Evolutionary conservation across 73 alveolate species (phyloP).

Genomic region (Paramecium pentaurelia): DNA sequence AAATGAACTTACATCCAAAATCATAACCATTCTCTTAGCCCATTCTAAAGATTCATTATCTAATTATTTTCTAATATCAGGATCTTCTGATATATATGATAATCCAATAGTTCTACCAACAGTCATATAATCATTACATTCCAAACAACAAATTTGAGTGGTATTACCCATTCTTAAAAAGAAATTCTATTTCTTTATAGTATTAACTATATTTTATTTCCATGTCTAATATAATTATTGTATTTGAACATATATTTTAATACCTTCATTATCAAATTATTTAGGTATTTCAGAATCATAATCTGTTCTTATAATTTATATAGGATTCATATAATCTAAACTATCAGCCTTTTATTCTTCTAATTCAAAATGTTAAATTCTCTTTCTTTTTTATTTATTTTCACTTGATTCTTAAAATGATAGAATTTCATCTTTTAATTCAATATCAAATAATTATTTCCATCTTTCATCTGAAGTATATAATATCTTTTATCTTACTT

Average conservation of each 20-base stretch:
- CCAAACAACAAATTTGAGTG: background rate
- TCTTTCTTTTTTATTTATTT: background rate
- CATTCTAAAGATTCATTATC: background rate
- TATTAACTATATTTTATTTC: background rate
- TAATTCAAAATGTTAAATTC: background rate
- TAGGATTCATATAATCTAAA: constrained; percentile 24
- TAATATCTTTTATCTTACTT: background rate
- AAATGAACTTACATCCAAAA: background rate
- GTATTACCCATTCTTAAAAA: constrained; percentile 19
- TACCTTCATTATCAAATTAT: constrained; percentile 36
- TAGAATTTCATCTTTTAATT: background rate
- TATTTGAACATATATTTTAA: background rate
- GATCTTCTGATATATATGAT: background rate
- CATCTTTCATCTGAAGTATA: background rate
- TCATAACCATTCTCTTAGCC: background rate
- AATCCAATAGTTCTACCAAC: background rate
- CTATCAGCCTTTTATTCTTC: background rate
- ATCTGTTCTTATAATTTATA: background rate
- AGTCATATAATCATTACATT: constrained; percentile 24
- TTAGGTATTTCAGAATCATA: constrained; percentile 11
- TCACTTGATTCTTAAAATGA: background rate
- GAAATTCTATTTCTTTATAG: background rate
- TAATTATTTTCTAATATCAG: background rate
- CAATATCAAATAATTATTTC: background rate
- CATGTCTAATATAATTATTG: background rate